Percentiles rank a stretch among this genome's conserved stretches.
Evolutionary conservation across 2,329 filamentous ascomycete genomes (phyloP).

Genomic region (Lachnellula occidentalis): DNA sequence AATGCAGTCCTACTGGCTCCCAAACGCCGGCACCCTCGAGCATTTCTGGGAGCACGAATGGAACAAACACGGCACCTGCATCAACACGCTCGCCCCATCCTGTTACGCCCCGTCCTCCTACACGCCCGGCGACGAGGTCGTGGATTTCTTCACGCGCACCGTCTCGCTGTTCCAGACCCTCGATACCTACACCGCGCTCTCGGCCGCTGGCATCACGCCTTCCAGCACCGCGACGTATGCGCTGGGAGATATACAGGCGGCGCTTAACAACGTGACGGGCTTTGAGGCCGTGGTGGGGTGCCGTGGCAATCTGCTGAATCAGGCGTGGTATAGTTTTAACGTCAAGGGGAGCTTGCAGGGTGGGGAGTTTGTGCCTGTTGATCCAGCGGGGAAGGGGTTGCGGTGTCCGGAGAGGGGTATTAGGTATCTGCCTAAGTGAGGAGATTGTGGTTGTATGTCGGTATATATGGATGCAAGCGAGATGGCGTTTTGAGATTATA

Average conservation of each 20-base stretch:
- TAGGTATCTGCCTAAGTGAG: neutral
- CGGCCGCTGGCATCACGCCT: slow-evolving; percentile 49
- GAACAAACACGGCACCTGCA: slow-evolving; percentile 69
- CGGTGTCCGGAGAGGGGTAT: slow-evolving; percentile 6
- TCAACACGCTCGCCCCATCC: slow-evolving; percentile 59
- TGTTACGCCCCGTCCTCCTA: slow-evolving; percentile 54
- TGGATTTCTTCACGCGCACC: slow-evolving; percentile 61
- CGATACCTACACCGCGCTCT: slow-evolving; percentile 38
- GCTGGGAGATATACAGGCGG: slow-evolving; percentile 35
- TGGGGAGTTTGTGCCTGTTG: slow-evolving; percentile 6
- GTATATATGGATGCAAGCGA: neutral
- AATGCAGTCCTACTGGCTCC: slow-evolving; percentile 68
- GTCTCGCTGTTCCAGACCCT: slow-evolving; percentile 62
- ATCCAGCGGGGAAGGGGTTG: slow-evolving; percentile 5
- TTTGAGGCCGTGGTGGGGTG: slow-evolving; percentile 42
- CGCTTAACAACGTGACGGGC: slow-evolving; percentile 40
- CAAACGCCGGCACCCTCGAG: slow-evolving; percentile 53
- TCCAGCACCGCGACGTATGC: slow-evolving; percentile 36
- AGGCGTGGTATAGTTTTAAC: slow-evolving; percentile 41
- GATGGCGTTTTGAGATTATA: too few species aligned
- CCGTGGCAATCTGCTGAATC: slow-evolving; percentile 38
- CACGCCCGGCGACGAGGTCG: slow-evolving; percentile 54
- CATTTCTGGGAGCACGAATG: slow-evolving; percentile 71
- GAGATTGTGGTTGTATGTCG: too few species aligned
- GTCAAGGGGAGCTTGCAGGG: slow-evolving; percentile 7